These are phyloP conservation scores for Spiromastix sp. DNA, from an alignment of 2,329 filamentous ascomycete species.

Conservation along the genomic window DNA sequence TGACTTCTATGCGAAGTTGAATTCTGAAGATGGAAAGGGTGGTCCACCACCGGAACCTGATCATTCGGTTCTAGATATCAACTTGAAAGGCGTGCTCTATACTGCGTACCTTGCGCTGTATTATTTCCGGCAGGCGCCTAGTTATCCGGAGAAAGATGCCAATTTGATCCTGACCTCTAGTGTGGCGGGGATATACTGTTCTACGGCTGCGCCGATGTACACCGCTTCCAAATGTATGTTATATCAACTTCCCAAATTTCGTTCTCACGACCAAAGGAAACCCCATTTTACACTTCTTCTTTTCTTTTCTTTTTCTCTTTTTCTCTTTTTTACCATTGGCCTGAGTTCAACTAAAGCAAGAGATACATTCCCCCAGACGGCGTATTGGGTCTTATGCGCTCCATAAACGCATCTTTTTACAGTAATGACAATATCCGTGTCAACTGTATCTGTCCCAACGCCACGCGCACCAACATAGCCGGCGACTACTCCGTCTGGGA, in stretches of 20 bases:
- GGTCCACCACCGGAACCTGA: conserved; percentile 20
- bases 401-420: no score
- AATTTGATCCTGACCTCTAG: conserved; percentile 23
- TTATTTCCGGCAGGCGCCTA: conserved; percentile 24
- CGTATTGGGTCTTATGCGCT: no score
- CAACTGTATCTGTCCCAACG: no score
- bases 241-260: conserved; percentile 28
- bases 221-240: conserved; percentile 25
- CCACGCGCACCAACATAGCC: no score
- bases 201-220: conserved; percentile 23
- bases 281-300: conserved; percentile 23
- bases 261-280: conserved; percentile 20
- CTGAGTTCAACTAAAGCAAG: neutral
- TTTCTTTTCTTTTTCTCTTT: conserved; percentile 27
- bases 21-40: no score
- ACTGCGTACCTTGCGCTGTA: conserved; percentile 36
- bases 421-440: no score
- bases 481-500: no score
- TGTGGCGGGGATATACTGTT: conserved; percentile 23
- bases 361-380: neutral
- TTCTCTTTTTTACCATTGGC: neutral
- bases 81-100: conserved; percentile 33
- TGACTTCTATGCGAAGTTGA: no score
- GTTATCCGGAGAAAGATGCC: conserved; percentile 17
- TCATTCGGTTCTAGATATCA: conserved; percentile 28